Evolutionary conservation across 495 filamentous ascomycete species (phyloP).

Genomic region (Tuber aestivum): DNA sequence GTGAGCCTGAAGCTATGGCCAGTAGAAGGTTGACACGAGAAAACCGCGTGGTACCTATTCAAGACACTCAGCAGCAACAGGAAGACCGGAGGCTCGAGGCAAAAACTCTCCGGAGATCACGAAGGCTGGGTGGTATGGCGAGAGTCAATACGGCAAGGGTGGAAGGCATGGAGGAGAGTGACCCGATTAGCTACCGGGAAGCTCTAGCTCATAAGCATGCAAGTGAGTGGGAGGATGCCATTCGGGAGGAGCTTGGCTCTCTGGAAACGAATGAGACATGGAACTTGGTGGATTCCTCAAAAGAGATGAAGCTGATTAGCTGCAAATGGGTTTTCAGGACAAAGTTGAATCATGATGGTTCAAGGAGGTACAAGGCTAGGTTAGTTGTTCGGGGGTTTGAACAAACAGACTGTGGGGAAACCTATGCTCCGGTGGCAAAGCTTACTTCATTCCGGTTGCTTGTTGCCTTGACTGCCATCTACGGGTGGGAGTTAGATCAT

Average conservation of each 20-base stretch:
- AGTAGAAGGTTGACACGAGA: too few relatives aligned
- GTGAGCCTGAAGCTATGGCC: neutral
- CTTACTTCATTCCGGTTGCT: constrained; percentile 7
- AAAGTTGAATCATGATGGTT: constrained; percentile 2
- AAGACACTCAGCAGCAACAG: too few relatives aligned
- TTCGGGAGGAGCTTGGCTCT: neutral
- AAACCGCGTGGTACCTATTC: too few relatives aligned
- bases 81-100: neutral
- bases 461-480: neutral
- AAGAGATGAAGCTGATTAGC: constrained; percentile 3
- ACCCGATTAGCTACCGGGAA: neutral
- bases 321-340: constrained; percentile 17
- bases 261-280: neutral
- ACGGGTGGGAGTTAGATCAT: constrained; percentile 10
- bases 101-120: neutral
- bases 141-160: constrained; percentile 4
- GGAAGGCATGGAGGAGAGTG: neutral
- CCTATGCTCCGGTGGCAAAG: constrained; percentile 14
- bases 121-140: neutral
- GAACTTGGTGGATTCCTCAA: neutral
- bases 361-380: constrained; percentile 11
- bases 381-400: constrained; percentile 12
- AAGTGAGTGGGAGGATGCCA: neutral
- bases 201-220: neutral
- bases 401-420: constrained; percentile 18